A percentile compares a stretch with the other conserved stretches of the same genome.
Conservation (phyloP, 257 asterid species). For the Scutellaria baicalensis region DNA sequence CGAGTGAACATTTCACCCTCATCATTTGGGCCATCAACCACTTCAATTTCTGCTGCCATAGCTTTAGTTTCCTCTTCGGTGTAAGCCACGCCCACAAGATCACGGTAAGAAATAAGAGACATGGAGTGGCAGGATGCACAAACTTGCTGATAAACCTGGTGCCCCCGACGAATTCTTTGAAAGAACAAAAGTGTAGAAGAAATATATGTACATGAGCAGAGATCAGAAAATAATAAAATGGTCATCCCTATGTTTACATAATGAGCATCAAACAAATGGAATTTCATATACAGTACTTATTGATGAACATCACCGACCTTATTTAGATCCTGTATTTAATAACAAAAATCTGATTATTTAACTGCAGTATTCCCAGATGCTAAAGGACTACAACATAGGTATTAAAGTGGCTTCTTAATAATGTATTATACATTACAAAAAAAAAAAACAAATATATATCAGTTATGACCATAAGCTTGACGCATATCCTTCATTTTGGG, state of each 20-base stretch:
- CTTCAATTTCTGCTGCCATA: slow-evolving; percentile 86
- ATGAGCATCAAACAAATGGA: background rate
- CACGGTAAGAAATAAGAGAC: slow-evolving; percentile 71
- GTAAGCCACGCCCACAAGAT: slow-evolving; percentile 82
- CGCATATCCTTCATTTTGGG: too few species aligned
- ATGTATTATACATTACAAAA: too few species aligned
- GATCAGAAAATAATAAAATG: background rate
- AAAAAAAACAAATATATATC: too few species aligned
- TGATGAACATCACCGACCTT: background rate
- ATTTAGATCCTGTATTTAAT: background rate
- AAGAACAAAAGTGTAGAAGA: background rate
- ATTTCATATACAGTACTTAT: background rate
- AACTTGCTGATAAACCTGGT: slow-evolving; percentile 70
- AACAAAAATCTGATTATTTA: too few species aligned
- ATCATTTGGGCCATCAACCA: slow-evolving; percentile 77
- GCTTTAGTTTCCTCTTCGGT: slow-evolving; percentile 81
- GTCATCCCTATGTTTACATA: background rate
- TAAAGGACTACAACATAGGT: too few species aligned
- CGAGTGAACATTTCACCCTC: slow-evolving; percentile 81
- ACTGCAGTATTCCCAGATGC: too few species aligned
- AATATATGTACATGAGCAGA: background rate
- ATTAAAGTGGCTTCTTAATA: too few species aligned
- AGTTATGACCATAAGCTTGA: too few species aligned
- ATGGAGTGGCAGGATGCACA: slow-evolving; percentile 82
- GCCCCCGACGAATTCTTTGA: slow-evolving; percentile 71